Evolutionary conservation across 2,329 filamentous ascomycete species (phyloP).

Genomic region (Penicillium olsonii): DNA sequence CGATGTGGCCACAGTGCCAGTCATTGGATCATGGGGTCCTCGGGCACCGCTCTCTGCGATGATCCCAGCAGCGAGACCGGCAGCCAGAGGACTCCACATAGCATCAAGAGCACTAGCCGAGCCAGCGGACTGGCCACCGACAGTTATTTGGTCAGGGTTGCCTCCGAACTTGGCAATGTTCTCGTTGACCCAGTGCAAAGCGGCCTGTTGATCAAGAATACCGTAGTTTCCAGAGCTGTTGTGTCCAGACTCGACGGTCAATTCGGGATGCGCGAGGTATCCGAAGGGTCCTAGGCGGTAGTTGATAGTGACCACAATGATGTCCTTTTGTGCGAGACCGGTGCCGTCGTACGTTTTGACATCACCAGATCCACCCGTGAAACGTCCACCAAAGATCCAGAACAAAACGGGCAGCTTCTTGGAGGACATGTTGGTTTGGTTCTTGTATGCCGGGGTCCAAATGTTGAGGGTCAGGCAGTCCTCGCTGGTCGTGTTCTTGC

Average conservation of each 20-base stretch:
- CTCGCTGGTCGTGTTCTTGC: slow-evolving; percentile 29
- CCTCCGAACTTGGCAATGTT: slow-evolving; percentile 38
- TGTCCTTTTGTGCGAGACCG: slow-evolving; percentile 16
- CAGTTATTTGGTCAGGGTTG: slow-evolving; percentile 30
- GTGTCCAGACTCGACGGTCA: slow-evolving; percentile 13
- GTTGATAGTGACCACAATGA: slow-evolving; percentile 24
- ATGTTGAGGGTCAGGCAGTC: slow-evolving; percentile 40
- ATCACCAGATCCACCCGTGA: slow-evolving; percentile 9
- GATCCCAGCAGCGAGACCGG: slow-evolving; percentile 10
- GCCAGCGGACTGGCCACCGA: slow-evolving; percentile 23
- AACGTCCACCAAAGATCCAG: slow-evolving; percentile 16
- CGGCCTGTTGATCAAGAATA: slow-evolving; percentile 30
- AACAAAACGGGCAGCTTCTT: slow-evolving; percentile 32
- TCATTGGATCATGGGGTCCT: slow-evolving; percentile 16
- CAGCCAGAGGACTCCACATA: slow-evolving; percentile 11
- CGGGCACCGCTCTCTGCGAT: slow-evolving; percentile 18
- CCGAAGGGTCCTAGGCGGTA: slow-evolving; percentile 23
- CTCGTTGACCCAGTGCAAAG: slow-evolving; percentile 32
- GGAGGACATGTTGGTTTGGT: slow-evolving; percentile 14
- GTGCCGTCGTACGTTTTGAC: slow-evolving; percentile 18
- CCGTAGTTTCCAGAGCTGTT: slow-evolving; percentile 37
- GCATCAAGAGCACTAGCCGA: slow-evolving; percentile 16
- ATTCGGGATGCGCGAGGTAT: slow-evolving; percentile 20
- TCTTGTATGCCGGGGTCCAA: slow-evolving; percentile 29
- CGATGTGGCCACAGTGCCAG: slow-evolving; percentile 10